Evolutionary conservation across 164 flowering plant species (phyloP).

Genomic region (Pachysandra terminalis): DNA sequence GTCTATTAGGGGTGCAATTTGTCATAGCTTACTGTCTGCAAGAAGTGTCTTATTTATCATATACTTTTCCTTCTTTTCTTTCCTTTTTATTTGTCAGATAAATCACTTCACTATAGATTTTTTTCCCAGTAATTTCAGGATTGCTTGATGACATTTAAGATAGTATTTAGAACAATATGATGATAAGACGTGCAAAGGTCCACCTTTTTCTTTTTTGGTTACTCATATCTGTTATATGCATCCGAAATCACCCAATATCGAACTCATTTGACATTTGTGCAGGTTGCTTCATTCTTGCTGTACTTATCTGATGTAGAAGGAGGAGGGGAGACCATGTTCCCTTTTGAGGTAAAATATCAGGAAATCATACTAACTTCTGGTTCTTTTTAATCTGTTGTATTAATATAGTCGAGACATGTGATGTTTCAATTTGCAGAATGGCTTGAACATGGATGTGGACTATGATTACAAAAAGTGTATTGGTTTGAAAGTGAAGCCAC

Average conservation of each 20-base stretch:
- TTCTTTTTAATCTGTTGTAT: background rate
- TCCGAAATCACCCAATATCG: background rate
- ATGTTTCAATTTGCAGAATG: constrained; percentile 48
- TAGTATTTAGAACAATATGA: too few species aligned
- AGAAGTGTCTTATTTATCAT: too few species aligned
- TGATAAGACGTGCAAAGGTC: too few species aligned
- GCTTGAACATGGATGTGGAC: constrained; percentile 41
- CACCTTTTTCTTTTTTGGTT: too few species aligned
- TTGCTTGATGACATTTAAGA: background rate
- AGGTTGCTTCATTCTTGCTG: constrained; percentile 80
- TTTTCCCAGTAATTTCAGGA: background rate
- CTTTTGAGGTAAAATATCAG: constrained; percentile 57
- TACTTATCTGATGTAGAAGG: constrained; percentile 77
- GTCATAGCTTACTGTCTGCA: too few species aligned
- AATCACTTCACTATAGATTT: background rate
- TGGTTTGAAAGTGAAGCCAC: constrained; percentile 93
- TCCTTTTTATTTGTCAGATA: too few species aligned
- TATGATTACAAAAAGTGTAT: constrained; percentile 63
- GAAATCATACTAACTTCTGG: background rate
- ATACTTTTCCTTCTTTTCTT: background rate
- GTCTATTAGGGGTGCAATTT: too few species aligned
- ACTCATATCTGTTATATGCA: background rate
- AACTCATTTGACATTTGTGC: constrained; percentile 13
- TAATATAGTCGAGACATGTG: background rate
- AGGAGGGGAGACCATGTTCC: constrained; percentile 92